Evolutionary conservation across 2,329 filamentous ascomycete species (phyloP), one percentile per base, ranked within the genome.

Genomic region (Furcasterigmium sp.): DNA sequence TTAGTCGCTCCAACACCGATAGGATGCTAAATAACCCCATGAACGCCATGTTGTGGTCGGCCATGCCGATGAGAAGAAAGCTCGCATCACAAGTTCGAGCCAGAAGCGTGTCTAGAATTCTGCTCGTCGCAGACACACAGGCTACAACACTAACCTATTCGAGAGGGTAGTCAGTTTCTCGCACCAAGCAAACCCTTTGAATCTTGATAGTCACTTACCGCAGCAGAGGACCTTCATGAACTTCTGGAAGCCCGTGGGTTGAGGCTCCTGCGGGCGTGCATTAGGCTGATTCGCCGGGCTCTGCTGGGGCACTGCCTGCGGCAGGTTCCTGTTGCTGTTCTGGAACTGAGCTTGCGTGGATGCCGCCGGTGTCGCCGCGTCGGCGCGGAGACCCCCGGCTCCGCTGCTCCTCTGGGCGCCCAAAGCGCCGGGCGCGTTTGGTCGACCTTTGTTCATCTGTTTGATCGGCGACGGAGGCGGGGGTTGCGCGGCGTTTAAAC

Each of bases 261-360:
- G 86, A 53, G 82, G 75, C 61, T 93, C 85, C 55, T 76, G 70
- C 36, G 73, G 72, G 51, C 76, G 74, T 53, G 73, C 75, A 59
- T 67, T 78, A 60, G 74, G 71, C 41, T 61, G 61, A 38, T 72
- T 76, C 70, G 81, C 72, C 46, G 74, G 78, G 46, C 75, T 72
- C 59, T 82, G 80, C 48, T 76, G 72, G 48, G 76, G 78, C 59
- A 78, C 76, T 51, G 76, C 73, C 56, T 80, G 81, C 39, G 85
- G 79, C 52, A 95, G 77, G 65, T 95, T 93, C 64, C 89, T 87
- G 60, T 86, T 87, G 71, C 89, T 95, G 76, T 89, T 91, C 72
- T 95, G 90, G 76, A 95, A 96, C 63, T 96, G 91, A 53, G 91
- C 91, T 67, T 94, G 88, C 51, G 89, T 96, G 61, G 89, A 95